phyloP scores from a whole-genome alignment of 306 rosid species.

The Purshia tridentata region DNA sequence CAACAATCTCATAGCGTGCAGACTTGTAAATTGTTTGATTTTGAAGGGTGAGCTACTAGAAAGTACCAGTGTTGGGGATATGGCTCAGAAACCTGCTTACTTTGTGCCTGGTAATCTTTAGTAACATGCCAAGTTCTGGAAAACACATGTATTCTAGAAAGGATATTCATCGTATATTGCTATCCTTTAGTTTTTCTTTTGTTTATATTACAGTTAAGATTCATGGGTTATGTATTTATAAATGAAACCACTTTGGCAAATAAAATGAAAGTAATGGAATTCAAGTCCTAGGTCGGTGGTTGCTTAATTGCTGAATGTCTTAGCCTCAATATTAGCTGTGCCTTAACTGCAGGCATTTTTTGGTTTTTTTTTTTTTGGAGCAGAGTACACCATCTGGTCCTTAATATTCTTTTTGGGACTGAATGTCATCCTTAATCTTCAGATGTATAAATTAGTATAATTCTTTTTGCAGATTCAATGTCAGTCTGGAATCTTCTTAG shows the following conservation, averaged over 20 bases:
- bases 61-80: slow-evolving; percentile 76
- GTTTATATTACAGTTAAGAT: neutral
- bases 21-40: slow-evolving; percentile 58
- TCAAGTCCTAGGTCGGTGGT: neutral
- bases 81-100: slow-evolving; percentile 99
- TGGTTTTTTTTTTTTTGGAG: neutral
- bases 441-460: slow-evolving; percentile 30
- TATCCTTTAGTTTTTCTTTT: slow-evolving; percentile 4
- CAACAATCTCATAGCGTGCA: slow-evolving; percentile 55
- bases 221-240: neutral
- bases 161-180: neutral
- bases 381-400: neutral
- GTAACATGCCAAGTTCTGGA: slow-evolving; percentile 20
- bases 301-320: neutral
- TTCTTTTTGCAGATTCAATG: slow-evolving; percentile 86
- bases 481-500: slow-evolving; percentile 99
- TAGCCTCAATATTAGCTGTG: neutral
- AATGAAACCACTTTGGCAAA: neutral
- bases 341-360: slow-evolving; percentile 4
- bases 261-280: neutral
- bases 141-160: neutral
- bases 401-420: neutral
- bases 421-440: slow-evolving; percentile 2
- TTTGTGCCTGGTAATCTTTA: slow-evolving; percentile 88
- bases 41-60: slow-evolving; percentile 96